These are phyloP conservation scores for Pulveroboletus sp. DNA, from an alignment of 768 basidiomycete genomes.

Conservation along the genomic window DNA sequence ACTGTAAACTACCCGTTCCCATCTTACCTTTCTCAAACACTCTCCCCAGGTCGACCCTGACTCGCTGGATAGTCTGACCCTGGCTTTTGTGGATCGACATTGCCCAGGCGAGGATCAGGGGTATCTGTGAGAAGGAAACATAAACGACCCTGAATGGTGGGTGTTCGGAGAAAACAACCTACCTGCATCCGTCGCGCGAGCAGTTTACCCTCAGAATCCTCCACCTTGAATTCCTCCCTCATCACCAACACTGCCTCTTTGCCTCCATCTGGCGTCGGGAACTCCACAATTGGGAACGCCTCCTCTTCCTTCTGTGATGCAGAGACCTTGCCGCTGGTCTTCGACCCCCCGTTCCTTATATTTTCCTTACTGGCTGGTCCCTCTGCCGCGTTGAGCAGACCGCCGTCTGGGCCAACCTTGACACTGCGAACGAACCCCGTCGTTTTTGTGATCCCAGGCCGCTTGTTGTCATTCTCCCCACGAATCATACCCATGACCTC, in stretches of 20 bases:
- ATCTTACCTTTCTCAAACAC: slow-evolving; percentile 56
- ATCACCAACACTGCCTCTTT: slow-evolving; percentile 46
- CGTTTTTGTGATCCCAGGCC: slow-evolving; percentile 19
- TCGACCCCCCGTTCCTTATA: slow-evolving; percentile 14
- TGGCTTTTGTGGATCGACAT: slow-evolving; percentile 78
- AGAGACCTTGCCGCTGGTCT: slow-evolving; percentile 21
- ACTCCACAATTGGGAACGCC: slow-evolving; percentile 44
- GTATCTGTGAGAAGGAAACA: slow-evolving; percentile 39
- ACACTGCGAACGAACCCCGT: slow-evolving; percentile 36
- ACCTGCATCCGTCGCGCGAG: slow-evolving; percentile 46
- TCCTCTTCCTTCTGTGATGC: slow-evolving; percentile 36
- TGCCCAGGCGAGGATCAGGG: slow-evolving; percentile 73
- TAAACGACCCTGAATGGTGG: background rate
- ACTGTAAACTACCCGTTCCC: too few relatives aligned
- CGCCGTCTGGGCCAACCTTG: slow-evolving; percentile 27
- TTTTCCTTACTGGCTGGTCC: slow-evolving; percentile 34
- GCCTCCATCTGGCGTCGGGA: slow-evolving; percentile 36
- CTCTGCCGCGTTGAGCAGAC: slow-evolving; percentile 9
- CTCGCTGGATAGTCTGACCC: slow-evolving; percentile 64
- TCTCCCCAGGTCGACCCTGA: slow-evolving; percentile 58
- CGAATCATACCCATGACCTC: slow-evolving; percentile 14
- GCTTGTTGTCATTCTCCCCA: slow-evolving; percentile 25
- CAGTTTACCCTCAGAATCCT: slow-evolving; percentile 47
- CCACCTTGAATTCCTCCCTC: slow-evolving; percentile 49
- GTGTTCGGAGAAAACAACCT: background rate